Evolutionary conservation across 2,329 filamentous ascomycete genomes (phyloP).

Genomic region (Fusarium napiforme): DNA sequence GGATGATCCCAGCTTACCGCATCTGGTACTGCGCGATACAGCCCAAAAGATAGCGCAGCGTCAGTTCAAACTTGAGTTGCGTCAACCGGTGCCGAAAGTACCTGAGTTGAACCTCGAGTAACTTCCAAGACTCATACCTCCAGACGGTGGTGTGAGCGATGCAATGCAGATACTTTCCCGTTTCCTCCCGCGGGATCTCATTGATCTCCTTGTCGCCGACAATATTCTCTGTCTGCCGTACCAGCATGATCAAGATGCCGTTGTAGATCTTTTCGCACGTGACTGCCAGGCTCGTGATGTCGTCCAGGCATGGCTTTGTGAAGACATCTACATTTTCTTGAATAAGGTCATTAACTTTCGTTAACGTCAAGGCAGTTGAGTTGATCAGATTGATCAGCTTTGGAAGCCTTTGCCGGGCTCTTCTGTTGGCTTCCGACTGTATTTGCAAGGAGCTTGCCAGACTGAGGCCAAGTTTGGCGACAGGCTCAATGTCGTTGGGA

Average conservation of each 20-base stretch:
- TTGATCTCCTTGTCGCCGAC: neutral
- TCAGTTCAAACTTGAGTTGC: neutral
- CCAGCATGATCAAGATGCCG: neutral
- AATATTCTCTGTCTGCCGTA: fast-evolving
- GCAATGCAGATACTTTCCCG: neutral
- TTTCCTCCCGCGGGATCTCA: fast-evolving
- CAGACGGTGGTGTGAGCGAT: neutral
- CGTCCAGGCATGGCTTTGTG: neutral
- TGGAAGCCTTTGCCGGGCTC: neutral
- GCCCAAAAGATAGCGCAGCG: neutral
- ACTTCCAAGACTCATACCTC: fast-evolving
- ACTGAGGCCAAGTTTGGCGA: neutral
- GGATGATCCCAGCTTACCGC: neutral
- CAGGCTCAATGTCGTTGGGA: neutral
- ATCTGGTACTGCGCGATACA: neutral
- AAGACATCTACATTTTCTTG: neutral
- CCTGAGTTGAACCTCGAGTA: fast-evolving
- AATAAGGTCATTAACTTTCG: fast-evolving
- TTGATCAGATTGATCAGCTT: neutral
- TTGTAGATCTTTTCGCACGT: neutral
- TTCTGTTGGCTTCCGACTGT: neutral
- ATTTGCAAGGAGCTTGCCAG: neutral
- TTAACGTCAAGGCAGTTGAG: fast-evolving
- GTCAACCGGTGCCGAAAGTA: neutral
- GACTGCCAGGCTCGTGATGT: fast-evolving